Percentiles rank a stretch among this genome's conserved stretches.
Evolutionary conservation across 2,329 filamentous ascomycete species (phyloP).

Genomic region (Tympanopsis confertula): DNA sequence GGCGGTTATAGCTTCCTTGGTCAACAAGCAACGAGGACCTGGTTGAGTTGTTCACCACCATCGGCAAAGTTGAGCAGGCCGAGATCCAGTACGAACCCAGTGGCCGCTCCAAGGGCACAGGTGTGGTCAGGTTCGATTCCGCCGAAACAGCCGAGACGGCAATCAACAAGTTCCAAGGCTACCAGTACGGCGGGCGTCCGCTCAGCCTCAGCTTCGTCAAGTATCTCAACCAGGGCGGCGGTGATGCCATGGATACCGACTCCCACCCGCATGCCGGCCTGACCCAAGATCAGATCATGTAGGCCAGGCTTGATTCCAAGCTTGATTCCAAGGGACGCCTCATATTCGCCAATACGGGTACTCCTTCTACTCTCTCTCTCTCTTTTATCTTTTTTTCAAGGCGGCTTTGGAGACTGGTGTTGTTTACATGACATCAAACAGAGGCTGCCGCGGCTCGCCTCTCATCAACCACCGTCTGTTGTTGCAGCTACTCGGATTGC

Average conservation of each 20-base stretch:
- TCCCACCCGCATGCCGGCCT: slow-evolving; percentile 50
- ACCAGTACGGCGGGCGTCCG: slow-evolving; percentile 91
- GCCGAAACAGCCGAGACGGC: slow-evolving; percentile 79
- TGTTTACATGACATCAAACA: no score
- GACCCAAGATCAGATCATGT: slow-evolving; percentile 99
- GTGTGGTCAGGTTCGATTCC: slow-evolving; percentile 87
- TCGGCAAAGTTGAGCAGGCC: slow-evolving; percentile 95
- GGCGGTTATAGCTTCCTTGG: slow-evolving; percentile 96
- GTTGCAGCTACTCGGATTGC: no score
- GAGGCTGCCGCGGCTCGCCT: no score
- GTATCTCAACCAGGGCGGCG: slow-evolving; percentile 60
- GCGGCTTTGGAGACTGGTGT: no score
- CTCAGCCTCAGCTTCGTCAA: slow-evolving; percentile 89
- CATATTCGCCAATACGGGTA: no score
- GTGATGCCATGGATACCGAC: slow-evolving; percentile 74
- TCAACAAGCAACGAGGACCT: slow-evolving; percentile 97
- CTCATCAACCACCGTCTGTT: no score
- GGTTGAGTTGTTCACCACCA: slow-evolving; percentile 91
- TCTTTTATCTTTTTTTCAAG: no score
- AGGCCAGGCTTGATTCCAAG: no score
- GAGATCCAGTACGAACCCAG: slow-evolving; percentile 98
- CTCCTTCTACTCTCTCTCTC: no score
- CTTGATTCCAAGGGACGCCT: no score
- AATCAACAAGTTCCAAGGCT: slow-evolving; percentile 94
- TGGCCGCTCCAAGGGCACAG: slow-evolving; percentile 84